Conservation (phyloP, 2,329 filamentous ascomycete genomes). For the Ascochyta rabiei region DNA sequence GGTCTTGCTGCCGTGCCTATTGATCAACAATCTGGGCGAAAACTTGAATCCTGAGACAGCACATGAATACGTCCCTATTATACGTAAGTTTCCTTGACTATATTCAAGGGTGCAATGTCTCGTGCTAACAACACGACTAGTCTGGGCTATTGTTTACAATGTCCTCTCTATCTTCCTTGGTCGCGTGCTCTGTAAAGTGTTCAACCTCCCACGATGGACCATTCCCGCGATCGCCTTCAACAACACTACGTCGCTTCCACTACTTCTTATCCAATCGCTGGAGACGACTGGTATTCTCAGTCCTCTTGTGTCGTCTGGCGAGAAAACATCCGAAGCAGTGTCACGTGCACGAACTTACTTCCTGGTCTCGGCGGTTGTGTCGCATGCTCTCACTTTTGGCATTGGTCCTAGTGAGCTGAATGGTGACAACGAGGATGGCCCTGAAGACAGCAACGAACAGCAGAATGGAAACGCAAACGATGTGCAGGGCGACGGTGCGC, state of each 20-base stretch:
- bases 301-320: conserved; percentile 53
- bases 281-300: conserved; percentile 63
- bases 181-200: conserved; percentile 50
- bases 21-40: conserved; percentile 60
- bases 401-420: conserved; percentile 66
- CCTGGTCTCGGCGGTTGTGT: conserved; percentile 68
- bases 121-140: conserved; percentile 33
- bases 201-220: conserved; percentile 60
- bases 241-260: conserved; percentile 62
- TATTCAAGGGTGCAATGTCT: neutral
- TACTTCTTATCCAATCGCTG: conserved; percentile 60
- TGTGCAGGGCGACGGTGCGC: neutral
- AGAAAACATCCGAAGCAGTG: conserved; percentile 55
- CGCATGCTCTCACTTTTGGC: conserved; percentile 68
- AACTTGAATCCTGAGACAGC: conserved; percentile 57
- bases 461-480: conserved; percentile 12
- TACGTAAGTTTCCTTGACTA: conserved; percentile 44
- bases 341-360: conserved; percentile 69
- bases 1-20: conserved; percentile 60
- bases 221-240: conserved; percentile 63
- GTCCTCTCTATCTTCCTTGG: conserved; percentile 57
- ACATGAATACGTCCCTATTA: conserved; percentile 56
- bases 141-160: conserved; percentile 60
- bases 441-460: conserved; percentile 40
- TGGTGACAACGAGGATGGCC: conserved; percentile 47